phyloP scores from a whole-genome alignment of 2,329 filamentous ascomycete genomes.

The Fusarium secorum region DNA sequence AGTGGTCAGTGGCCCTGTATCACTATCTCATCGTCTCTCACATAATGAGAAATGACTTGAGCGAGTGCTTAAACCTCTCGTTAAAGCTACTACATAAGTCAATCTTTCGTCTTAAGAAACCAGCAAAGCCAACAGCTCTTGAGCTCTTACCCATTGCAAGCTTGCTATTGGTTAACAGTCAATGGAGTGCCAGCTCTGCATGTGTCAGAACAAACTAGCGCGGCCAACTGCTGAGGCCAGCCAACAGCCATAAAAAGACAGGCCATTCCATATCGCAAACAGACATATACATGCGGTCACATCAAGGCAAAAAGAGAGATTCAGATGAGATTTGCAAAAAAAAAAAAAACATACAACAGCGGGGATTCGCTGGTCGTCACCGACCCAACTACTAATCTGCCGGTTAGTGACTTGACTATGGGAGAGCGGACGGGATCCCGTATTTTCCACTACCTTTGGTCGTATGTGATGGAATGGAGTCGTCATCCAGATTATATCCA shows the following conservation, averaged over 20 bases:
- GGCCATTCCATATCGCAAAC: not conserved
- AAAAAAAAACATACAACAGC: not conserved
- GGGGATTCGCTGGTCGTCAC: slow-evolving; percentile 15
- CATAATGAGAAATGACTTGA: not conserved
- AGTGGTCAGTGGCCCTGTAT: not conserved
- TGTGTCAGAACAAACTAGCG: not conserved
- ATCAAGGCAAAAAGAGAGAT: not conserved
- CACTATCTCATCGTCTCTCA: not conserved
- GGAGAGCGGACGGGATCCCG: slow-evolving; percentile 19
- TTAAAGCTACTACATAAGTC: not conserved
- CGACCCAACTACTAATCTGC: slow-evolving; percentile 17
- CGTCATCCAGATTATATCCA: accelerated
- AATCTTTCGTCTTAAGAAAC: not conserved
- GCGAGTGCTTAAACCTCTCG: not conserved
- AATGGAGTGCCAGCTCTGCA: not conserved
- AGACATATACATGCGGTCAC: not conserved
- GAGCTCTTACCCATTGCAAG: not conserved
- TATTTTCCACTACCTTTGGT: slow-evolving; percentile 23
- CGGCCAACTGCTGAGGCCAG: not conserved
- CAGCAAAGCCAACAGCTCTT: not conserved
- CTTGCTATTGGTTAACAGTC: not conserved
- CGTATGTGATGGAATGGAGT: not conserved
- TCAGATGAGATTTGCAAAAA: not conserved
- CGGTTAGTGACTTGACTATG: slow-evolving; percentile 16
- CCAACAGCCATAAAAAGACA: not conserved